Evolutionary conservation across 2,329 filamentous ascomycete genomes (phyloP).

Genomic region (Achaetomium macrosporum): DNA sequence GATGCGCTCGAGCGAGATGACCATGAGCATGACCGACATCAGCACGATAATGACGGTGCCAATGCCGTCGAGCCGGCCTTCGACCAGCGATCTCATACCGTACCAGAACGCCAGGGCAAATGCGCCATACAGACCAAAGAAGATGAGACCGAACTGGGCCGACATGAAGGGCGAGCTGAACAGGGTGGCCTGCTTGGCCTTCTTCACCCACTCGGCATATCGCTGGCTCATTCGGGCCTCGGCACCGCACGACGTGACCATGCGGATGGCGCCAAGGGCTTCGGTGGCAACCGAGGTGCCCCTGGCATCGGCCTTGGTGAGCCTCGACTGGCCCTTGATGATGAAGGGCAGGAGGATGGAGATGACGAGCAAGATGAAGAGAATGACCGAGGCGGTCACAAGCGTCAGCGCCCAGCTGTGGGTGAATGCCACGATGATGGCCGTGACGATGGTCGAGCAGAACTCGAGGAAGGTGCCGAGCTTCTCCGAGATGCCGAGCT

Average conservation of each 20-base stretch:
- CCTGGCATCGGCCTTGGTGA: slow-evolving; percentile 49
- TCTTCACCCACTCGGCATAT: slow-evolving; percentile 50
- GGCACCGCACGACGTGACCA: slow-evolving; percentile 58
- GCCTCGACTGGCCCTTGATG: slow-evolving; percentile 43
- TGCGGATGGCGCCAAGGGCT: slow-evolving; percentile 53
- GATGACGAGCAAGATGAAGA: slow-evolving; percentile 50
- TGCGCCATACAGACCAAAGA: slow-evolving; percentile 47
- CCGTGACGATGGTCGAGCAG: slow-evolving; percentile 44
- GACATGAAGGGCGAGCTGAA: slow-evolving; percentile 46
- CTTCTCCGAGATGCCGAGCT: slow-evolving; percentile 60
- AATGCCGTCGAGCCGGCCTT: slow-evolving; percentile 43
- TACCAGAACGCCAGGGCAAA: slow-evolving; percentile 60
- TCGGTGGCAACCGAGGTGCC: slow-evolving; percentile 57
- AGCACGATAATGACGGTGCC: slow-evolving; percentile 52
- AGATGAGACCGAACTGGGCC: slow-evolving; percentile 49
- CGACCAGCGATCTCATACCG: slow-evolving; percentile 46
- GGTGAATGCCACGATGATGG: slow-evolving; percentile 50
- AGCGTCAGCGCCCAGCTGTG: slow-evolving; percentile 56
- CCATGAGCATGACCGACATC: slow-evolving; percentile 53
- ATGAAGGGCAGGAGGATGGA: slow-evolving; percentile 49
- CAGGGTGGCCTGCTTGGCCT: slow-evolving; percentile 45
- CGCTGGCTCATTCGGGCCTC: slow-evolving; percentile 48
- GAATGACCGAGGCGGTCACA: slow-evolving; percentile 49
- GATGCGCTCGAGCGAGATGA: slow-evolving; percentile 51
- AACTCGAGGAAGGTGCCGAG: slow-evolving; percentile 55